These are phyloP conservation scores for Auricularia auricula-judae DNA, from an alignment of 768 basidiomycete species.

Conservation along the genomic window DNA sequence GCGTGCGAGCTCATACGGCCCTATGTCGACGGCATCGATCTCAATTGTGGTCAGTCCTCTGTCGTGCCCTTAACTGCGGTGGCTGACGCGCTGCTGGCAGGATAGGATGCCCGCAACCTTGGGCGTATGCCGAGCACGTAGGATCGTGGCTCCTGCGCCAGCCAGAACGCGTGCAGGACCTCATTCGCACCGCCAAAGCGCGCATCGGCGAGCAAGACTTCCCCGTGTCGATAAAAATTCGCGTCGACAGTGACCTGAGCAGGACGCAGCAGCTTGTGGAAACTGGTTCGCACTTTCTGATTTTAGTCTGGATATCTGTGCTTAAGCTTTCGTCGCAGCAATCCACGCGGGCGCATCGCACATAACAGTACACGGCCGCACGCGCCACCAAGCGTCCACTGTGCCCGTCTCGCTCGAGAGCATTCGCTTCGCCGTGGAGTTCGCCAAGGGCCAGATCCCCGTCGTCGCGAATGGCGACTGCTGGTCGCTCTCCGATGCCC, in stretches of 20 bases:
- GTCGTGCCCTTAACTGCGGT: background rate
- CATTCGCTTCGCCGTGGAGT: constrained; percentile 30
- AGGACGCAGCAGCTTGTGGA: constrained; percentile 28
- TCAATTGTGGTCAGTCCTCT: constrained; percentile 27
- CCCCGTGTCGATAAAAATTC: constrained; percentile 35
- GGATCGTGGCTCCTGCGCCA: constrained; percentile 32
- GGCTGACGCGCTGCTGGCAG: background rate
- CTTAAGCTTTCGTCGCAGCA: constrained; percentile 10
- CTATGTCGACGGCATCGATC: constrained; percentile 34
- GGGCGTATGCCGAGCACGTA: constrained; percentile 33
- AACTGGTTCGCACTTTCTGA: constrained; percentile 12
- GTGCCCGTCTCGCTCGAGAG: constrained; percentile 27
- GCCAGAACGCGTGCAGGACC: constrained; percentile 23
- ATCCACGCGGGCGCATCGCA: constrained; percentile 27
- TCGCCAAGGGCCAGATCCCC: constrained; percentile 27
- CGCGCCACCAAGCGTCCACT: constrained; percentile 29
- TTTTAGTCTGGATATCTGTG: background rate
- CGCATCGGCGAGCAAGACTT: constrained; percentile 26
- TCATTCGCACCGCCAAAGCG: constrained; percentile 28
- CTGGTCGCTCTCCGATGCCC: constrained; percentile 26
- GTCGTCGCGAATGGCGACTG: constrained; percentile 34
- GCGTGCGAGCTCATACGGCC: constrained; percentile 29
- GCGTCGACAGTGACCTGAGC: constrained; percentile 30
- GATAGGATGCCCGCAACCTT: constrained; percentile 31
- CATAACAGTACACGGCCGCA: constrained; percentile 35